Base-by-base conservation (phyloP, 2,329 filamentous ascomycete species). In the Ophiosphaerella herpotricha region DNA sequence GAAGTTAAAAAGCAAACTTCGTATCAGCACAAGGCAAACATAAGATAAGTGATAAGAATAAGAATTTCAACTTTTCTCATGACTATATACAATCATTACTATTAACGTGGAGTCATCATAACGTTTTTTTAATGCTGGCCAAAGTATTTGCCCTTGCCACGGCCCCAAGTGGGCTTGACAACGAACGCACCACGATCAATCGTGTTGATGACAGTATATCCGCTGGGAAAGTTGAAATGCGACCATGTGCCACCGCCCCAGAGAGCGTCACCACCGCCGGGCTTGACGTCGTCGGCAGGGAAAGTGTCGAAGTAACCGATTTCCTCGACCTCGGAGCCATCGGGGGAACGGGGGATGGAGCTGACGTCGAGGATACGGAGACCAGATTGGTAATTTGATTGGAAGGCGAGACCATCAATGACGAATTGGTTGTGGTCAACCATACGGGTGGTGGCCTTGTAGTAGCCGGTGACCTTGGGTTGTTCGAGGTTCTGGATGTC, bases 341-440 rank as follows among this genome's bases (percentile, higher is more conserved):
- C 71, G 2, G 70, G 70, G 43, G 70, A 65, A 16, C 58, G 55
- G 1, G 72, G 67, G 38, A 78, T 74, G 24, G 68, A 71, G 43
- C 66, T 71, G 43, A 78, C 68, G 36, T 77, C 75, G 21, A 76
- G 58, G 41, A 77, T 69, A 21, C 73, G 72, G n/a, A 77, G 67
- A 40, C 75, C 74, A n/a, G 68, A 66, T 38, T 74, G 73, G 61
- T 77, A 77, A 66, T 77, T 76, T 39, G 69, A 72, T 52, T 77
- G 74, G 64, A 76, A 78, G 4, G 65, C 58, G 8, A 73, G 63
- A 5, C 74, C 74, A 33, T 75, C 61, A 48, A 72, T 64, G 43
- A 78, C 64, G 50, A 77, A 78, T 50, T 78, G 76, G 66, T 78
- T 78, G 68, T 78, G 76, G 58, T 78, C 76, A 39, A 77, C 73